Base-by-base conservation (phyloP, 257 asterid species). In the Fraxinus pennsylvanica region DNA sequence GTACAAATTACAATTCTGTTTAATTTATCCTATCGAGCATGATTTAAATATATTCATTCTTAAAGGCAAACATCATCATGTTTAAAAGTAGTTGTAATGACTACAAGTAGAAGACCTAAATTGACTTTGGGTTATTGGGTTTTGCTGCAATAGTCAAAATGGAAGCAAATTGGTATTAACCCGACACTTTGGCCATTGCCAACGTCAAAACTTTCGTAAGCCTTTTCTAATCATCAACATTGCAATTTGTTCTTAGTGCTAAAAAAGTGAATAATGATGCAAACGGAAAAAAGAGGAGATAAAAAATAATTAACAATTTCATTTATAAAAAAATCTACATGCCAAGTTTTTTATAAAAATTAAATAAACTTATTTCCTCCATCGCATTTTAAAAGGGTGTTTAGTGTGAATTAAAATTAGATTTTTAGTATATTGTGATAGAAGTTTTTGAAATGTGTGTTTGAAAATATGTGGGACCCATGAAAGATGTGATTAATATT, bases 81-180 rank as follows among this genome's bases (percentile, higher is more conserved):
- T 17, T 68, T 78, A 38, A 43, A 39, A 72, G 85, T 82, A 39
- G 85, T 78, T 78, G 82, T 69, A 78, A 68, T 74, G 82, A 82
- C 77, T 67, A 39, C 69, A 63, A 25, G 12, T 35, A 27, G 17
- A 63, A 63, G 19, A 4, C 69, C 30, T 2, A 3, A 27, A 63
- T 63, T 63, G 36, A 63, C 69, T 63, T 63, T 27, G 35, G 36
- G 36, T 27, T 2, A 10, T 21, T 59, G 5, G 67, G 67, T 21
- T 59, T 59, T 27, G 36, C 13, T 63, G 69, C 69, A 1, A 1
- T 27, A 63, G 69, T 63, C 36, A 27, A 9, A 27, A 9, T 27
- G 69, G 27, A 25, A 63, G 36, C 27, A 2, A 25, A 0, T 1
- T 10, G 15, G 6, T 22, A 17, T 17, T 52, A 17, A 52, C 63